phyloP scores from a whole-genome alignment of 441 rosid genomes.

The Aquilaria agallochum region DNA sequence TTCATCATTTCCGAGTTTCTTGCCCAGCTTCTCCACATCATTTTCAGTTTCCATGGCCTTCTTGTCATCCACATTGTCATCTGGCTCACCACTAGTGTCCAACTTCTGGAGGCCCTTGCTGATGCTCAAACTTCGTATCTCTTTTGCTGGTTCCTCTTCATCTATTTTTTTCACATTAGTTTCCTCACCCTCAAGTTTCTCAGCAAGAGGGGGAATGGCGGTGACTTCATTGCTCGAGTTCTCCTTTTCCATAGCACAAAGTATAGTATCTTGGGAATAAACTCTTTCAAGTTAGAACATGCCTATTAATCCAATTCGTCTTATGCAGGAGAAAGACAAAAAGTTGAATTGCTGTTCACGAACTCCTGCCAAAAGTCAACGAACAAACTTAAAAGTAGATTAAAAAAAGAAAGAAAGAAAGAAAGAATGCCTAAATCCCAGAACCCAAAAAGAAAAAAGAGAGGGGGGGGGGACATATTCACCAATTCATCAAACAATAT shows the following conservation, averaged over 20 bases:
- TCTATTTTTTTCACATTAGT: constrained; percentile 19
- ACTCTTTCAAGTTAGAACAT: constrained; percentile 12
- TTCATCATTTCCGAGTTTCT: background rate
- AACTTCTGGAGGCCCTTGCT: constrained; percentile 9
- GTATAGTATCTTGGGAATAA: constrained; percentile 7
- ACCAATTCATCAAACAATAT: too few relatives aligned
- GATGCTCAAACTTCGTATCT: constrained; percentile 22
- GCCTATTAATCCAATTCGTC: constrained; percentile 9
- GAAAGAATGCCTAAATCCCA: too few relatives aligned
- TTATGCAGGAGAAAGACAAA: constrained; percentile 1
- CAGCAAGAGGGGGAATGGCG: constrained; percentile 20
- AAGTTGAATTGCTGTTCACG: background rate
- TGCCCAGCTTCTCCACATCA: constrained; percentile 13
- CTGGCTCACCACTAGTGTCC: constrained; percentile 9
- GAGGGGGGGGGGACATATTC: too few relatives aligned
- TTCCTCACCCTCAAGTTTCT: constrained; percentile 18
- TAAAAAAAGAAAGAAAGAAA: background rate
- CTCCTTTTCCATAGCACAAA: constrained; percentile 26
- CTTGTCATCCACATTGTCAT: constrained; percentile 13
- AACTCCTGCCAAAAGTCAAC: constrained; percentile 20
- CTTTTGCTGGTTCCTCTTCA: constrained; percentile 15
- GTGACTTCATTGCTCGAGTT: constrained; percentile 8
- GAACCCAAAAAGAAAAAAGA: too few relatives aligned
- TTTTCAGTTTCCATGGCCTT: constrained; percentile 16
- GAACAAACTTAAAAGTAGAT: background rate